Conservation (phyloP, 2,329 filamentous ascomycete genomes). For the Aureobasidium sp. region DNA sequence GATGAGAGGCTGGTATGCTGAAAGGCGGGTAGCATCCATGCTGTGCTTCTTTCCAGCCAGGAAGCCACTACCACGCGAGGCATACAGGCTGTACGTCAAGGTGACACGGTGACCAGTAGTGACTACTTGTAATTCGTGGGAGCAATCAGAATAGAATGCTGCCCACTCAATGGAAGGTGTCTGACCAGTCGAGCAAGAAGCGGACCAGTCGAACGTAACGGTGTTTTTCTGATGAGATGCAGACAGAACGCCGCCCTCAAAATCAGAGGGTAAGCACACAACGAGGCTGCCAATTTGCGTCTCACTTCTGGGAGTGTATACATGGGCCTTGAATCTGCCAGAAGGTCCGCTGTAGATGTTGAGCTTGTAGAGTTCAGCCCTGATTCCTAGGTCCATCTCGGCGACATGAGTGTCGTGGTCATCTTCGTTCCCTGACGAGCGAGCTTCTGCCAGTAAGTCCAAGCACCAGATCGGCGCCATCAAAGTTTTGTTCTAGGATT, state of each 20-base stretch:
- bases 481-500: background rate
- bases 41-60: slow-evolving; percentile 20
- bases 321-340: slow-evolving; percentile 23
- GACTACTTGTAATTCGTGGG: slow-evolving; percentile 47
- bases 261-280: slow-evolving; percentile 19
- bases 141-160: slow-evolving; percentile 48
- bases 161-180: slow-evolving; percentile 37
- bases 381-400: slow-evolving; percentile 27
- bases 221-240: slow-evolving; percentile 36
- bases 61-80: slow-evolving; percentile 30
- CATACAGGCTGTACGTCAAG: slow-evolving; percentile 54
- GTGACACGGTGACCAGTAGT: slow-evolving; percentile 48
- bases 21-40: slow-evolving; percentile 31
- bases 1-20: slow-evolving; percentile 31
- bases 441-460: background rate
- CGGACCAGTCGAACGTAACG: slow-evolving; percentile 38
- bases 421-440: background rate
- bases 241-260: slow-evolving; percentile 36
- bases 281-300: slow-evolving; percentile 23
- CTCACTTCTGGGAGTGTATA: slow-evolving; percentile 24
- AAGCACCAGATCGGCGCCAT: background rate
- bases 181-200: background rate
- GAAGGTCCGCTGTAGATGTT: slow-evolving; percentile 35
- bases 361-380: slow-evolving; percentile 51
- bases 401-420: background rate